These are phyloP conservation scores for Annulohypoxylon moriforme DNA, from an alignment of 495 filamentous ascomycete species.

Conservation along the genomic window DNA sequence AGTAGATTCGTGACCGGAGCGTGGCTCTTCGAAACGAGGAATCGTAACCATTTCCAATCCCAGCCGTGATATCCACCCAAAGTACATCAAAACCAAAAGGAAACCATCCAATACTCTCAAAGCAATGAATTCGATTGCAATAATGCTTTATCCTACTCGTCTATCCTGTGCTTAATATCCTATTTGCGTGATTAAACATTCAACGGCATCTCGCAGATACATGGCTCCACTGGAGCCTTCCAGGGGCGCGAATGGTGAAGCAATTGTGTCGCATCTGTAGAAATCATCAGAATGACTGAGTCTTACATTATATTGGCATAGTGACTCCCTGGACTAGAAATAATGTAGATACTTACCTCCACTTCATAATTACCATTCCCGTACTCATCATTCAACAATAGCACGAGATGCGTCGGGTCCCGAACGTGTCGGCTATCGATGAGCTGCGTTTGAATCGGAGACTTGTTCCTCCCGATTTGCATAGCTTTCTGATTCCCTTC, in stretches of 20 bases:
- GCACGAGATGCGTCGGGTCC: slow-evolving; percentile 21
- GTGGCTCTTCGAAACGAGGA: too few species aligned
- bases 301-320: not conserved
- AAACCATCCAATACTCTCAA: not conserved
- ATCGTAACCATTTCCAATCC: too few species aligned
- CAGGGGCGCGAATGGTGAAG: slow-evolving; percentile 21
- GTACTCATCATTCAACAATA: slow-evolving; percentile 16
- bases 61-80: too few species aligned
- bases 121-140: not conserved
- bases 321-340: not conserved
- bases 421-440: slow-evolving; percentile 22
- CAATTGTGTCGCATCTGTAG: slow-evolving; percentile 13
- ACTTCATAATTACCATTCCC: slow-evolving; percentile 25
- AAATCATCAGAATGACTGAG: not conserved
- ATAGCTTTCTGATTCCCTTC: not conserved
- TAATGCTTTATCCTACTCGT: not conserved
- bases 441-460: slow-evolving; percentile 18
- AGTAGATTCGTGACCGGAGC: too few species aligned
- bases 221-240: slow-evolving; percentile 11
- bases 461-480: not conserved
- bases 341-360: slow-evolving; percentile 8
- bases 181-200: not conserved
- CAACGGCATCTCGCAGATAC: slow-evolving; percentile 16
- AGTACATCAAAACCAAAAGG: too few species aligned
- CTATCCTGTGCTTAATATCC: not conserved